Percentiles rank a stretch among this genome's conserved stretches.
These are phyloP conservation scores for Pachysolen tannophilus DNA, from an alignment of 805 yeast species.

Conservation along the genomic window DNA sequence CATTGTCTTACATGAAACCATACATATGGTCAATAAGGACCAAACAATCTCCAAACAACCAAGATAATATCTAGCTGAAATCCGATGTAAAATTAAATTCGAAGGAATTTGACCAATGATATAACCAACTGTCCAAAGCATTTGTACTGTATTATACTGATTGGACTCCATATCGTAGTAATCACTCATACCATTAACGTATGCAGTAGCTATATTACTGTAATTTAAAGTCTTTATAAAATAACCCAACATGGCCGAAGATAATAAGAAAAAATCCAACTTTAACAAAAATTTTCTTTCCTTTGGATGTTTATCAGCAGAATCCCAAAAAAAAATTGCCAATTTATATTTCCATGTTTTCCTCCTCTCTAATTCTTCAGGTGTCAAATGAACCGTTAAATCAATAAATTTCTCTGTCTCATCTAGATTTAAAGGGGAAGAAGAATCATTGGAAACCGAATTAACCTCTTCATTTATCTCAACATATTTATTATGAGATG, in stretches of 20 bases:
- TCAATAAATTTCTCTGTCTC: background rate
- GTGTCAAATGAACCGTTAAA: background rate
- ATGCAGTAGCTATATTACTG: constrained; percentile 34
- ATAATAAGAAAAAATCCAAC: constrained; percentile 29
- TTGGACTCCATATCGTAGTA: constrained; percentile 30
- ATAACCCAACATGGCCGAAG: constrained; percentile 35
- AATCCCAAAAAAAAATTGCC: constrained; percentile 19
- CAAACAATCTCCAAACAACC: constrained; percentile 36
- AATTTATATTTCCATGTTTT: constrained; percentile 3
- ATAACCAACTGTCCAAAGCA: constrained; percentile 43
- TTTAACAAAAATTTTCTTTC: constrained; percentile 27
- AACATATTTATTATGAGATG: too few relatives aligned
- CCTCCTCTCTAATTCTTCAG: constrained; percentile 2
- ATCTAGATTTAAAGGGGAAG: background rate
- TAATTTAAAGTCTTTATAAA: constrained; percentile 37
- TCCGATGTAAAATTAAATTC: constrained; percentile 31
- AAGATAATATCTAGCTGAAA: constrained; percentile 34
- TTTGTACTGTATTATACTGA: constrained; percentile 35
- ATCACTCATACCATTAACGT: constrained; percentile 39
- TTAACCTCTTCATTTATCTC: too few relatives aligned
- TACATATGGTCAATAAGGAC: constrained; percentile 32
- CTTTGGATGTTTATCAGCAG: constrained; percentile 25
- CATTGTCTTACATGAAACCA: constrained; percentile 23
- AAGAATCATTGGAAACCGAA: background rate
- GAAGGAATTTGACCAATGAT: constrained; percentile 45